Percentiles rank a stretch among this genome's conserved stretches.
Evolutionary conservation across 768 basidiomycete species (phyloP).

Genomic region (Psilocybe azurescens): DNA sequence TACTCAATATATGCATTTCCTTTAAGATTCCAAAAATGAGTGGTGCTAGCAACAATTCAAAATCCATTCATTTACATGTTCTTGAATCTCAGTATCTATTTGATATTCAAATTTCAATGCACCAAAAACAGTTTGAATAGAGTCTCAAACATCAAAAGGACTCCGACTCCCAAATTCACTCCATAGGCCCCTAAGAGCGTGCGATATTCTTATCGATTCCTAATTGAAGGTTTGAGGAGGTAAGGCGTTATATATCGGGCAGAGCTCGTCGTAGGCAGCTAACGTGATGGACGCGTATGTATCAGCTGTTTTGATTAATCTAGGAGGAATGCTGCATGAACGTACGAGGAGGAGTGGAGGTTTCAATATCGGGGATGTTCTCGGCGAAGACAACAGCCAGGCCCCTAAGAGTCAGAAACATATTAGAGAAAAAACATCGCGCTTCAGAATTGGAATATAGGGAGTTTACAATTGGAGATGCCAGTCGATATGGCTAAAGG

Average conservation of each 20-base stretch:
- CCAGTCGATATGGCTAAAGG: slow-evolving; percentile 46
- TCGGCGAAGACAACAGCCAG: slow-evolving; percentile 7
- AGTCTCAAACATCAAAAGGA: too few species aligned
- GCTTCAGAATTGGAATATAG: background rate
- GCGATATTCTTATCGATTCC: too few species aligned
- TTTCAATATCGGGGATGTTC: background rate
- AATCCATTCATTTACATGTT: too few species aligned
- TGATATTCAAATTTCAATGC: too few species aligned
- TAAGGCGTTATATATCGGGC: slow-evolving; percentile 1
- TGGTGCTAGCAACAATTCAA: too few species aligned
- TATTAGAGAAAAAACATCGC: background rate
- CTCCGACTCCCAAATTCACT: too few species aligned
- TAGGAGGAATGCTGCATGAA: background rate
- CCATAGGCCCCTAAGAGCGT: too few species aligned
- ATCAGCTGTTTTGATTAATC: background rate
- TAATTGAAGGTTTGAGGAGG: background rate
- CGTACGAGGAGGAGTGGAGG: background rate
- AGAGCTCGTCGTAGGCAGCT: background rate
- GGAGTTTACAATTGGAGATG: slow-evolving; percentile 41
- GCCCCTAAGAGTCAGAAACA: background rate
- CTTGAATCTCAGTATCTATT: too few species aligned
- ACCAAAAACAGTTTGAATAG: too few species aligned
- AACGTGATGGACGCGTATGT: background rate
- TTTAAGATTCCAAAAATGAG: too few species aligned
- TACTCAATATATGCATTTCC: too few species aligned